These are phyloP conservation scores for Sphagnurus paluster DNA, from an alignment of 1,284 basidiomycete genomes.

Conservation along the genomic window DNA sequence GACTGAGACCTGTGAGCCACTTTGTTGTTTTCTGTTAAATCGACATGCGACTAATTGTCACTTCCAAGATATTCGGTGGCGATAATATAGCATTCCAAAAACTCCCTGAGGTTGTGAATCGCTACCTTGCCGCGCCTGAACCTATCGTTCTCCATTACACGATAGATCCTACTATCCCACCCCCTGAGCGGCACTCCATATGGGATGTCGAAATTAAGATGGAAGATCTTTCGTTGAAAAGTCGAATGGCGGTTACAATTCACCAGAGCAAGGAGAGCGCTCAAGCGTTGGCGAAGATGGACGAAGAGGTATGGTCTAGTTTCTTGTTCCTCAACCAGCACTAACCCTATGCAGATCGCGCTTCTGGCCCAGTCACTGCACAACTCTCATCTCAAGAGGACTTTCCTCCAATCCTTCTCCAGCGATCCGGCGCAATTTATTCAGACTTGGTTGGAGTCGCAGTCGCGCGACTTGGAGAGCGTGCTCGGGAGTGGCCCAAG, in stretches of 20 bases:
- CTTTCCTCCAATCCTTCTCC: constrained; percentile 86
- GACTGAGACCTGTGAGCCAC: constrained; percentile 57
- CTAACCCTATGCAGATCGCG: constrained; percentile 55
- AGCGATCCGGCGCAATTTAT: constrained; percentile 82
- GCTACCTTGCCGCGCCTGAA: constrained; percentile 76
- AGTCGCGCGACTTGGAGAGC: constrained; percentile 87
- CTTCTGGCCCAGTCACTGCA: constrained; percentile 80
- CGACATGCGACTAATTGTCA: background rate
- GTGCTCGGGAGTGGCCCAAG: constrained; percentile 87
- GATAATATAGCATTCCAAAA: constrained; percentile 77
- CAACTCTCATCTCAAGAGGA: constrained; percentile 83
- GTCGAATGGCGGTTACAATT: constrained; percentile 77
- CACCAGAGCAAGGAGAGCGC: constrained; percentile 69
- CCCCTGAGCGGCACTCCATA: constrained; percentile 65
- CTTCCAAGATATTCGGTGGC: constrained; percentile 60
- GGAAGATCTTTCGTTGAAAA: constrained; percentile 80
- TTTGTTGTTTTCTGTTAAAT: background rate
- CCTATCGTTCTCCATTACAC: constrained; percentile 86
- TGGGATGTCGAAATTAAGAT: constrained; percentile 91
- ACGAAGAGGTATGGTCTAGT: constrained; percentile 72
- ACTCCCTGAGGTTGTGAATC: constrained; percentile 85
- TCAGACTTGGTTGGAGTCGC: constrained; percentile 87
- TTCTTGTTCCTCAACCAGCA: constrained; percentile 4
- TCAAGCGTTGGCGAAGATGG: constrained; percentile 72
- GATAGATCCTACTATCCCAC: constrained; percentile 56